Percentiles rank a stretch among this genome's conserved stretches.
phyloP scores from a whole-genome alignment of 306 rosid genomes.

The Corylus americana region DNA sequence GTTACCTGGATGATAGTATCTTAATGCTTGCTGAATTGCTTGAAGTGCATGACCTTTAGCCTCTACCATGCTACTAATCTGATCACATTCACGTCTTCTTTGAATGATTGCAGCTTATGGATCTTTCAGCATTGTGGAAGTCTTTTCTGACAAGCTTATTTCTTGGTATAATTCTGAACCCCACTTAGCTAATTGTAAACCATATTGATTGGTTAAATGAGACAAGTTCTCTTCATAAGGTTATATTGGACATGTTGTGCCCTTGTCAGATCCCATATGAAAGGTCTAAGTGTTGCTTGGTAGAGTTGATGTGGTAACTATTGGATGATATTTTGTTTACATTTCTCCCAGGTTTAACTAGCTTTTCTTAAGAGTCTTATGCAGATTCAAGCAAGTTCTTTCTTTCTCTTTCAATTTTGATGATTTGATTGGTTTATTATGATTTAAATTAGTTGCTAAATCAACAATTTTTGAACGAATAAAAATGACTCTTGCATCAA shows the following conservation, averaged over 20 bases:
- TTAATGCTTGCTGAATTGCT: neutral
- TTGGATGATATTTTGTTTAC: neutral
- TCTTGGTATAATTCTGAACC: constrained; percentile 64
- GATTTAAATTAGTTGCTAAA: neutral
- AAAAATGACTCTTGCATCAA: neutral
- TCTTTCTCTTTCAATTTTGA: constrained; percentile 1
- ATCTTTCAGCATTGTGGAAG: constrained; percentile 86
- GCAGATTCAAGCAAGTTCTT: neutral
- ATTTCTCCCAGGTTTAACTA: neutral
- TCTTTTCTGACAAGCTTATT: constrained; percentile 75
- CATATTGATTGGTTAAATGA: neutral
- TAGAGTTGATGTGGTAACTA: neutral
- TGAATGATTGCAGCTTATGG: constrained; percentile 68
- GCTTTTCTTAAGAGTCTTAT: too few species aligned
- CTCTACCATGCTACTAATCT: constrained; percentile 13
- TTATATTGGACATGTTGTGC: neutral
- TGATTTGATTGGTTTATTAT: neutral
- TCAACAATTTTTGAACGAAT: neutral
- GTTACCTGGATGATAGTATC: neutral
- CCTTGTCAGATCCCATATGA: neutral
- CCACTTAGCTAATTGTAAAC: constrained; percentile 5
- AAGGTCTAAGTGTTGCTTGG: neutral
- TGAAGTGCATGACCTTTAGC: constrained; percentile 3
- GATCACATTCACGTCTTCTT: constrained; percentile 2
- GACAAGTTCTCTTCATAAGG: neutral